These are phyloP conservation scores for Chalciporus chontae DNA, from an alignment of 768 basidiomycete genomes.

Conservation along the genomic window DNA sequence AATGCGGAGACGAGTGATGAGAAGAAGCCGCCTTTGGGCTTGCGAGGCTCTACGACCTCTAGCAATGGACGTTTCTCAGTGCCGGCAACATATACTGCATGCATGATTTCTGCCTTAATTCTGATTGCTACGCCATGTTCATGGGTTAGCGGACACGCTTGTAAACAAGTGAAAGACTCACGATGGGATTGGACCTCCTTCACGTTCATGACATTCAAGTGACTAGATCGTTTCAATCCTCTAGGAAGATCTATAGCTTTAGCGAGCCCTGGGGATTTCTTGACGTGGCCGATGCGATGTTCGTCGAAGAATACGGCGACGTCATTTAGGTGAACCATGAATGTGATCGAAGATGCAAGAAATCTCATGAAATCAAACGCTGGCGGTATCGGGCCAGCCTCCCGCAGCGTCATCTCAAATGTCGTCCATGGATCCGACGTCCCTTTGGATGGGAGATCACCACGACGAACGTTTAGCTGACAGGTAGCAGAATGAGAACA, in stretches of 20 bases:
- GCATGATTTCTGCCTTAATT: conserved; percentile 80
- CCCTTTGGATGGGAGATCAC: conserved; percentile 47
- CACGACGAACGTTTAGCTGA: conserved; percentile 81
- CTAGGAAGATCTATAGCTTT: conserved; percentile 50
- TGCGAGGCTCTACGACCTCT: conserved; percentile 29
- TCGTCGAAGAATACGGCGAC: conserved; percentile 84
- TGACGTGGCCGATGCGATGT: conserved; percentile 61
- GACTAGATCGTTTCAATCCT: conserved; percentile 54
- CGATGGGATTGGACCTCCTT: conserved; percentile 59
- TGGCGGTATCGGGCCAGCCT: conserved; percentile 73
- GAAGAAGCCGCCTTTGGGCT: conserved; percentile 44
- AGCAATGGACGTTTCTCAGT: conserved; percentile 50
- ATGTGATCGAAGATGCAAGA: conserved; percentile 86
- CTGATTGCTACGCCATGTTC: conserved; percentile 50
- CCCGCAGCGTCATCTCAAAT: conserved; percentile 86
- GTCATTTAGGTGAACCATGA: conserved; percentile 77
- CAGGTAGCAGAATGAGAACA: background rate
- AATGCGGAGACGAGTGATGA: conserved; percentile 33
- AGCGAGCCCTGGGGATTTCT: conserved; percentile 56
- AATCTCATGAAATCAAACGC: conserved; percentile 89
- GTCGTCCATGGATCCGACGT: conserved; percentile 65
- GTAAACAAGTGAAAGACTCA: conserved; percentile 31
- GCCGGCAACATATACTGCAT: conserved; percentile 68
- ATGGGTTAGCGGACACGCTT: background rate
- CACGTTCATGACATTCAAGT: conserved; percentile 64